These are phyloP conservation scores for Carex cristatella DNA, from an alignment of 176 grass and related monocot species.

Conservation along the genomic window DNA sequence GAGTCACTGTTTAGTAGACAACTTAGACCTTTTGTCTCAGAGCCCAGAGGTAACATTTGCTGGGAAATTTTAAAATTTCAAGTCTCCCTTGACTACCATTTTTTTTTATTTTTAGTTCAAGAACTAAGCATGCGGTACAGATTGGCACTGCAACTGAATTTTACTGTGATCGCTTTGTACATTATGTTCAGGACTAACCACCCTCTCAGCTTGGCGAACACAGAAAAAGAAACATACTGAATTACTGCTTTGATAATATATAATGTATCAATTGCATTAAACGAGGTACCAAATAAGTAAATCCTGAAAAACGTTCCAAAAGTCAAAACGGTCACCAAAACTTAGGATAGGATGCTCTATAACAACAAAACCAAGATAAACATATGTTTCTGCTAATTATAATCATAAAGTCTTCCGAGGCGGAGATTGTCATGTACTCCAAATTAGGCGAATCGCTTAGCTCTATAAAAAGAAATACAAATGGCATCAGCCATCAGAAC, in stretches of 20 bases:
- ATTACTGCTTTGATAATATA: conserved; percentile 11
- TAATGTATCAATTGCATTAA: conserved; percentile 8
- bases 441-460: background rate
- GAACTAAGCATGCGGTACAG: background rate
- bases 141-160: too few relatives aligned
- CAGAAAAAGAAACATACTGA: background rate
- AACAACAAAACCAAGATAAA: conserved; percentile 20
- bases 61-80: background rate
- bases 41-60: background rate
- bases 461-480: conserved; percentile 4
- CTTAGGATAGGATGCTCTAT: conserved; percentile 16
- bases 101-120: background rate
- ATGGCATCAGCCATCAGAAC: background rate
- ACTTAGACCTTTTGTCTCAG: background rate
- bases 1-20: background rate
- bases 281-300: conserved; percentile 12
- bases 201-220: too few relatives aligned
- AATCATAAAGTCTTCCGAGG: background rate
- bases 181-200: too few relatives aligned
- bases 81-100: background rate
- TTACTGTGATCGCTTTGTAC: too few relatives aligned
- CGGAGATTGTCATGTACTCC: background rate
- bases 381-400: conserved; percentile 3
- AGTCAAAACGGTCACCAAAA: conserved; percentile 11
- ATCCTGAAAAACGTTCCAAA: conserved; percentile 2